Evolutionary conservation across 768 basidiomycete genomes (phyloP).

Genomic region (Tulasnella sp.): DNA sequence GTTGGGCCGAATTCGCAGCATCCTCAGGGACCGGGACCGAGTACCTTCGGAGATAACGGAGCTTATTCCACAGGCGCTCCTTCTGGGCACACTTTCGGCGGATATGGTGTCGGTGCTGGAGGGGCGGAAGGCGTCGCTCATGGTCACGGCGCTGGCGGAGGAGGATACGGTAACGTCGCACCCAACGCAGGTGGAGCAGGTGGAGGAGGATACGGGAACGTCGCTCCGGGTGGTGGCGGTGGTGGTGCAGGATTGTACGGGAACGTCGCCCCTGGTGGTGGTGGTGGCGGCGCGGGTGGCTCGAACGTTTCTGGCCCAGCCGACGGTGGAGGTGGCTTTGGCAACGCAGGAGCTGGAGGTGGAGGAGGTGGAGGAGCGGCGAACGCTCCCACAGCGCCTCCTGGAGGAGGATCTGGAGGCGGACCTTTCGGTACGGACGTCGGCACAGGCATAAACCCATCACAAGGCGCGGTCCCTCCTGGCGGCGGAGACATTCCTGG

Average conservation of each 20-base stretch:
- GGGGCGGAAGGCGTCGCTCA: neutral
- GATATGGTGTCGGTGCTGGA: neutral
- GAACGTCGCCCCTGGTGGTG: neutral
- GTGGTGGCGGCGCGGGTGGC: neutral
- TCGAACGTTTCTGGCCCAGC: neutral
- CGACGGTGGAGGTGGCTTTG: neutral
- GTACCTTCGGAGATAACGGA: too few species aligned
- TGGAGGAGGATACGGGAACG: neutral
- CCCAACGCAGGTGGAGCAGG: neutral
- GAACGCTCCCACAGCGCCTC: neutral
- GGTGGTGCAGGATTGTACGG: neutral
- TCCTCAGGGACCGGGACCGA: too few species aligned
- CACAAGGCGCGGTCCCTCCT: neutral
- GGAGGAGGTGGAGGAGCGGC: neutral
- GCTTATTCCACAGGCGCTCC: too few species aligned
- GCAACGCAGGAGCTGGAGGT: neutral
- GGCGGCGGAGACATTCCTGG: neutral
- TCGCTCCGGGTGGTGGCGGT: neutral
- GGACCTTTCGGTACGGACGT: neutral
- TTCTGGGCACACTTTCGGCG: neutral
- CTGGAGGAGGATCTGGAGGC: neutral
- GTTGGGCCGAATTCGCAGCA: too few species aligned
- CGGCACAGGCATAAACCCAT: neutral
- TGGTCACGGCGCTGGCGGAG: neutral
- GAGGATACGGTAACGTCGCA: neutral